A percentile compares a stretch with the other conserved stretches of the same genome.
Evolutionary conservation across 495 filamentous ascomycete genomes (phyloP).

Genomic region (Aspergillus taichungensis): DNA sequence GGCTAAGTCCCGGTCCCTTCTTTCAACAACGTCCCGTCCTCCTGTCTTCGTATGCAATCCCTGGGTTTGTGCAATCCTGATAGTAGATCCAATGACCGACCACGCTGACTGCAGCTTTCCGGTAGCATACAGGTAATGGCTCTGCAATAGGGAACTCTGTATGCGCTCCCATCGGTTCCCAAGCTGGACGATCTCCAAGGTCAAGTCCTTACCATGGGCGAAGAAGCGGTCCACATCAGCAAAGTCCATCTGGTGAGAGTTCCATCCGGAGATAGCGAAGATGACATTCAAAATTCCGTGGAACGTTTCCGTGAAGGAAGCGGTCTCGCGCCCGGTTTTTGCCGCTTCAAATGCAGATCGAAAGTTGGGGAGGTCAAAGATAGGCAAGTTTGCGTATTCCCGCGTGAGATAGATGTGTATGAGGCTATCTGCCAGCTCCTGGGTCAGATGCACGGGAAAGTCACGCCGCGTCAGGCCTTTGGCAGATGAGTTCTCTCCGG

Average conservation of each 20-base stretch:
- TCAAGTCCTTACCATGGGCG: background rate
- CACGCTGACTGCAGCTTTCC: constrained; percentile 8
- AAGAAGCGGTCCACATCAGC: constrained; percentile 1
- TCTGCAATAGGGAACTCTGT: constrained; percentile 10
- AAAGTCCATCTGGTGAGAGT: background rate
- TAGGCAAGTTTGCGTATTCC: constrained; percentile 9
- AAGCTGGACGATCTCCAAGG: background rate
- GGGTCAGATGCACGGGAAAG: background rate
- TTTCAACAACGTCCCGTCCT: background rate
- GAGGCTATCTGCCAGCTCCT: constrained; percentile 5
- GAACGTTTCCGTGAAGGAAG: constrained; percentile 1
- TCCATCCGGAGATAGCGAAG: constrained; percentile 3
- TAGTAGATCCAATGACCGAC: constrained; percentile 3
- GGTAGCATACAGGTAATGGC: constrained; percentile 11
- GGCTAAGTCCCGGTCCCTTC: constrained; percentile 1
- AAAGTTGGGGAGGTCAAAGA: constrained; percentile 8
- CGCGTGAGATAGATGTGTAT: constrained; percentile 3
- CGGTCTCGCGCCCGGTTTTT: background rate
- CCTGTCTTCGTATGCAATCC: constrained; percentile 1
- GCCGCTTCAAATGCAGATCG: constrained; percentile 1
- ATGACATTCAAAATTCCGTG: constrained; percentile 5
- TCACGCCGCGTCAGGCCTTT: background rate
- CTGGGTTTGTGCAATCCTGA: constrained; percentile 6
- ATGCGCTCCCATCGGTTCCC: constrained; percentile 2
- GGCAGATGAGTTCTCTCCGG: background rate